Base-by-base conservation (phyloP, 192 early-diverging fungal genomes). In the Coemansia sp. region DNA sequence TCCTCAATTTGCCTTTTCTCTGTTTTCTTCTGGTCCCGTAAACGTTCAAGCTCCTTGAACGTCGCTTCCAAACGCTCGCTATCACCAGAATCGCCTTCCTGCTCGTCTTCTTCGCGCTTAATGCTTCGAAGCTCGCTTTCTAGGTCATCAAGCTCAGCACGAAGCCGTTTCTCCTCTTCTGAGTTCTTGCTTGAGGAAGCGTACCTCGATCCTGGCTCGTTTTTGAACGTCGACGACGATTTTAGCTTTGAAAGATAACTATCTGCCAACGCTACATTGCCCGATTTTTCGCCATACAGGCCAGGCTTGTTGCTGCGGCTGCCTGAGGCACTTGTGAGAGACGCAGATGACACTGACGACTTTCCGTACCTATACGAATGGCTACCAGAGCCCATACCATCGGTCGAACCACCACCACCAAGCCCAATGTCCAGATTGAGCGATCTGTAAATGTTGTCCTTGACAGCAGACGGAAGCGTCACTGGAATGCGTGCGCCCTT, bases 191-290 rank as follows among this genome's bases (percentile, higher is more conserved):
- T 68, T 5, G 71, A 64, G 3, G 81, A 83, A 2, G 81, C 76
- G 25, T 75, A 79, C 34, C 73, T 67, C 30, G 81, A 83, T 23
- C 69, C 72, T 0, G 71, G 58, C 33, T 74, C 72, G 64, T 68
- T 75, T n/a, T 74, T 78, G 34, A 74, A 79, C n/a, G 77, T 79
- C 55, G 76, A 74, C 34, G 73, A 78, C 3, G 69, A 70, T 61
- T 71, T 72, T 46, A 83, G 70, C 64, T 83, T 83, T 12, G 75
- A 79, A 42, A 79, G 57, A 40, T 83, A 83, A 63, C 81, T 79
- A 33, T 83, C 81, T 1, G 81, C 81, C 60, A 83, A 55, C 2
- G 81, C 76, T 43, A 79, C 81, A 43, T 79, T 83, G 0, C 66
- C 64, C 3, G 81, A 83, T 34, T 75, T 74, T 61, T 83, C 73